Base-by-base conservation (phyloP, 371 early-diverging fungal species). In the Rhizopus sp. region DNA sequence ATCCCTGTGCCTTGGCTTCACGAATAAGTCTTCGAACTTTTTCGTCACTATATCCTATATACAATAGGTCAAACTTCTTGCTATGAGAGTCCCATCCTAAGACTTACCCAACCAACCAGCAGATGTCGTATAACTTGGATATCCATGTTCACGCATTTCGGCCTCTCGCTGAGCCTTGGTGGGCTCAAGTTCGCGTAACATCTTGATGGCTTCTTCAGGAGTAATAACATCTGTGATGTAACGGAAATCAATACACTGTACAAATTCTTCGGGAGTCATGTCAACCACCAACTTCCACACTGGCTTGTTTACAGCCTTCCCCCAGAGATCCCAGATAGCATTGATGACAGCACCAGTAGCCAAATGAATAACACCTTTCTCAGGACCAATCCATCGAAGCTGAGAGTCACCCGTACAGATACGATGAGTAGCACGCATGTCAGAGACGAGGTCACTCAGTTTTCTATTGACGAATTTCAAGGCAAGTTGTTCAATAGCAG, bases 291-390 rank as follows among this genome's bases (percentile, higher is more conserved):
- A 60, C 50, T 78, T 78, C 82, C 82, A 81, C 2, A 81, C 60
- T 10, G 82, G 82, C 60, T 81, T 81, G n/a, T 66, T 63, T 42
- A 64, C 79, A 15, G 72, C 72, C 57, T 81, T 81, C 33, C 77
- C 82, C 79, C 80, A 79, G 7, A 81, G 62, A 58, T 81, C 82
- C 82, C 82, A 81, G 15, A 81, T 61, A 33, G 82, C 82, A 46
- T 81, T 81, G 41, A 80, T 76, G 12, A 81, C 80, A 38, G 82
- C 82, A 53, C 69, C 80, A 29, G 80, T 80, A 44, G 80, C 77
- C 5, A 80, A 62, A 54, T 80, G 80, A 42, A 77, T 72, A 2
- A 71, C 80, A 54, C 80, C 80, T 56, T 80, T 80, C 46, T 80
- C 80, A 40, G 80, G 80, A 55, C 80, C 80, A 53, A 80, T 80